Conservation (phyloP, 1,284 basidiomycete species). For the Cerioporus squamosus region DNA sequence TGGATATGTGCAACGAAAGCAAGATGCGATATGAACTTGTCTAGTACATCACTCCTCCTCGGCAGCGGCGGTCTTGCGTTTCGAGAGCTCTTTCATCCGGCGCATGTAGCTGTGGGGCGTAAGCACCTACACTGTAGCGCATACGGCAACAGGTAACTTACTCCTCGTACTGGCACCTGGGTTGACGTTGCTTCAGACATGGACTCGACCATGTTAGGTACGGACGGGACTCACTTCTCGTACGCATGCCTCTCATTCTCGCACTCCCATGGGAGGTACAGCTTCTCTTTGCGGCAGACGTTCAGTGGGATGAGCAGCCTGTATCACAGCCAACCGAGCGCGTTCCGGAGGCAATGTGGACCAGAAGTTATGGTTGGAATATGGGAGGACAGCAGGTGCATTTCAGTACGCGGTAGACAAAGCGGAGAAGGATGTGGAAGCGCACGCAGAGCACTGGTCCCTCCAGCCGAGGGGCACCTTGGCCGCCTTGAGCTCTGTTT, state of each 20-base stretch:
- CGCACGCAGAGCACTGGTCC: constrained; percentile 92
- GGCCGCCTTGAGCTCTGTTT: constrained; percentile 80
- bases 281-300: constrained; percentile 73
- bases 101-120: constrained; percentile 69
- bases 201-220: background rate
- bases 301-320: constrained; percentile 89
- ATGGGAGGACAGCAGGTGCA: background rate
- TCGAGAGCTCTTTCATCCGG: constrained; percentile 81
- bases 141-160: constrained; percentile 46
- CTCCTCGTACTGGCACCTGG: constrained; percentile 91
- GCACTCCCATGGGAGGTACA: constrained; percentile 84
- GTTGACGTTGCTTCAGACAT: constrained; percentile 4
- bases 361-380: no score
- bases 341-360: no score
- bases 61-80: constrained; percentile 69
- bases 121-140: background rate
- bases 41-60: constrained; percentile 44
- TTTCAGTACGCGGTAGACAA: background rate
- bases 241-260: constrained; percentile 79
- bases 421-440: constrained; percentile 22
- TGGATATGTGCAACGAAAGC: background rate
- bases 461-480: constrained; percentile 84
- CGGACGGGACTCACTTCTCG: constrained; percentile 63
- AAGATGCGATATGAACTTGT: background rate
- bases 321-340: constrained; percentile 1